Evolutionary conservation across 768 basidiomycete genomes (phyloP).

Genomic region (Chalciporus pseudorubinellus): DNA sequence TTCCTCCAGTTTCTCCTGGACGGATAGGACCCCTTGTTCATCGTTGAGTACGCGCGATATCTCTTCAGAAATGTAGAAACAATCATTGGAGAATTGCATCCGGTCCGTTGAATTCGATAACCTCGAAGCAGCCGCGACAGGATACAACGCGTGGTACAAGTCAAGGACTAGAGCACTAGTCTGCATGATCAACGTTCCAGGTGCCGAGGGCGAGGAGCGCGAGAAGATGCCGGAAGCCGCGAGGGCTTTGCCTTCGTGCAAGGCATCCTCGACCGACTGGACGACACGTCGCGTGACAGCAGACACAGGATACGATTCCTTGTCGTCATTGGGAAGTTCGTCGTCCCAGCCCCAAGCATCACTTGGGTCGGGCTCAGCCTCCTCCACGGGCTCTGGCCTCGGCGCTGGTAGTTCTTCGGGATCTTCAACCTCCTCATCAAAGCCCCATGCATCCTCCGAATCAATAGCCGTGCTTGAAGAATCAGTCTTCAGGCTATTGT

Average conservation of each 20-base stretch:
- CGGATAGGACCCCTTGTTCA: slow-evolving; percentile 29
- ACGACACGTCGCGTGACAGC: slow-evolving; percentile 52
- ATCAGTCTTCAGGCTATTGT: slow-evolving; percentile 26
- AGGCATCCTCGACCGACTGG: slow-evolving; percentile 54
- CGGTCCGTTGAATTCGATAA: slow-evolving; percentile 51
- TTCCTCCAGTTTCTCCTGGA: slow-evolving; percentile 52
- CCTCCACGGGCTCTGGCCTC: slow-evolving; percentile 18
- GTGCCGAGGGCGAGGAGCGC: slow-evolving; percentile 31
- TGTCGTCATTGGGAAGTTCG: slow-evolving; percentile 25
- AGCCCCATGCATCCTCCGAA: slow-evolving; percentile 47
- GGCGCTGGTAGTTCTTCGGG: slow-evolving; percentile 16
- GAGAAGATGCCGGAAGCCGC: slow-evolving; percentile 54
- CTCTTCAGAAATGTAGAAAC: slow-evolving; percentile 59
- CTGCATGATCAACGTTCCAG: slow-evolving; percentile 58
- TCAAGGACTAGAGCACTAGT: slow-evolving; percentile 69
- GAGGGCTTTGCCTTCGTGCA: slow-evolving; percentile 68
- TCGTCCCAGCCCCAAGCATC: slow-evolving; percentile 83
- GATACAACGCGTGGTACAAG: slow-evolving; percentile 76
- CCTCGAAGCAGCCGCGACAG: slow-evolving; percentile 51
- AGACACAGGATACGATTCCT: slow-evolving; percentile 63
- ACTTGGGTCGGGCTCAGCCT: slow-evolving; percentile 39
- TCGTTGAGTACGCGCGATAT: slow-evolving; percentile 27
- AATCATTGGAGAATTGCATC: slow-evolving; percentile 84
- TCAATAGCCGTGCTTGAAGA: slow-evolving; percentile 24
- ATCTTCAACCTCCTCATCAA: slow-evolving; percentile 45